phyloP scores from a whole-genome alignment of 345 rosid species.

The Populus tremula region DNA sequence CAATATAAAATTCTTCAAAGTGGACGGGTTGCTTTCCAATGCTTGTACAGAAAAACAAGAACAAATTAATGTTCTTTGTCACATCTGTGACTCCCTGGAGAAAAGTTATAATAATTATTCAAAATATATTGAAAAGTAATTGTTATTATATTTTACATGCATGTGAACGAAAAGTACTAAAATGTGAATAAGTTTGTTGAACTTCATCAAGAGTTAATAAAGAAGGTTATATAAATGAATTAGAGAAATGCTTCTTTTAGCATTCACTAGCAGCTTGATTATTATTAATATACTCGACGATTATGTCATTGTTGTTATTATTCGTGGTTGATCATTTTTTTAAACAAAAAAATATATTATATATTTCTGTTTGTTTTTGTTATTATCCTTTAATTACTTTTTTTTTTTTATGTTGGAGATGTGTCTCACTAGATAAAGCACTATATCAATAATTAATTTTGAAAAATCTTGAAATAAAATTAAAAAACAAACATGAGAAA shows the following conservation, averaged over 20 bases:
- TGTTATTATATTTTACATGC: too few species aligned
- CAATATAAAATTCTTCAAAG: too few species aligned
- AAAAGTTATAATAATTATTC: not conserved
- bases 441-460: too few species aligned
- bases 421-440: not conserved
- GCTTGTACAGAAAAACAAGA: too few species aligned
- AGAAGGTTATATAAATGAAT: constrained; percentile 10
- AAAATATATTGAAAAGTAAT: too few species aligned
- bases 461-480: not conserved
- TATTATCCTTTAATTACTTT: rapidly evolving
- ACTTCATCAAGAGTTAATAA: not conserved
- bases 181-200: not conserved
- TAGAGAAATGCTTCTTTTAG: constrained; percentile 24
- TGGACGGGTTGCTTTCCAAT: too few species aligned
- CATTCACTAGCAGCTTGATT: not conserved
- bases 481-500: not conserved
- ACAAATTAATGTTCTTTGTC: too few species aligned
- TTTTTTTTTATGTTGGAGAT: not conserved
- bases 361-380: too few species aligned
- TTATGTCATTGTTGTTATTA: not conserved
- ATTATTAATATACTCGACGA: not conserved
- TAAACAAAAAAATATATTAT: not conserved
- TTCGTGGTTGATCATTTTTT: constrained; percentile 8
- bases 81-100: not conserved
- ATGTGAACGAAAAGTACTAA: not conserved